phyloP scores from a whole-genome alignment of 2,329 filamentous ascomycete genomes.

The Diaporthe destruens region DNA sequence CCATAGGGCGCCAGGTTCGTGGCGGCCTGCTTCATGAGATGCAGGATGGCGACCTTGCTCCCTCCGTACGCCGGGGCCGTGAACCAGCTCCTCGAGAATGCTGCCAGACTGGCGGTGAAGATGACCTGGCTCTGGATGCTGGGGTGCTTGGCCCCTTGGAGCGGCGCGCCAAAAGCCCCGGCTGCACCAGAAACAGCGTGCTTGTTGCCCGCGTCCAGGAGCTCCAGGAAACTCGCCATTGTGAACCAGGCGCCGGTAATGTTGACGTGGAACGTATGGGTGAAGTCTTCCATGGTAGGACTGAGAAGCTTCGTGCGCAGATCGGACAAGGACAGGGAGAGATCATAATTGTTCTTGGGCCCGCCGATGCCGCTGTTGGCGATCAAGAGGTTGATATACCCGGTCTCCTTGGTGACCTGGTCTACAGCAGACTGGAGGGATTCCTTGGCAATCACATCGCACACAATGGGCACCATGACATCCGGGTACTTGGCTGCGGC shows the following conservation, averaged over 20 bases:
- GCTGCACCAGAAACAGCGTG: slow-evolving; percentile 51
- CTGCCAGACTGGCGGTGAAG: slow-evolving; percentile 74
- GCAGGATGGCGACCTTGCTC: slow-evolving; percentile 76
- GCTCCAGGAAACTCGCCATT: slow-evolving; percentile 75
- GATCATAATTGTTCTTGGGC: slow-evolving; percentile 42
- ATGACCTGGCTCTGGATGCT: slow-evolving; percentile 60
- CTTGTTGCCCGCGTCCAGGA: slow-evolving; percentile 72
- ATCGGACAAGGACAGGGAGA: slow-evolving; percentile 47
- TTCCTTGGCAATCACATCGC: slow-evolving; percentile 59
- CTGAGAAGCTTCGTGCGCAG: slow-evolving; percentile 60
- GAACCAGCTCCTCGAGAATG: slow-evolving; percentile 69
- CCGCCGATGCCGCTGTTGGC: slow-evolving; percentile 71
- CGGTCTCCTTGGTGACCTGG: slow-evolving; percentile 65
- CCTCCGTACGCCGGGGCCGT: slow-evolving; percentile 76
- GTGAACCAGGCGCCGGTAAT: slow-evolving; percentile 76
- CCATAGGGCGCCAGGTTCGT: slow-evolving; percentile 70
- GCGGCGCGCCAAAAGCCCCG: slow-evolving; percentile 48
- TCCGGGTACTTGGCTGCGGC: slow-evolving; percentile 51
- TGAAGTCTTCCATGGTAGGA: slow-evolving; percentile 71
- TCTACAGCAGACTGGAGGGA: slow-evolving; percentile 70
- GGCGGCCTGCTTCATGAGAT: slow-evolving; percentile 75
- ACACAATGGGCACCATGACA: slow-evolving; percentile 52
- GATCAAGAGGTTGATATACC: slow-evolving; percentile 73
- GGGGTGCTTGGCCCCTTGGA: slow-evolving; percentile 45
- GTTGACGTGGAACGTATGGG: slow-evolving; percentile 66